A percentile compares a stretch with the other conserved stretches of the same genome.
These are phyloP conservation scores for Termitomyces sp. DNA, from an alignment of 768 basidiomycete species.

Conservation along the genomic window DNA sequence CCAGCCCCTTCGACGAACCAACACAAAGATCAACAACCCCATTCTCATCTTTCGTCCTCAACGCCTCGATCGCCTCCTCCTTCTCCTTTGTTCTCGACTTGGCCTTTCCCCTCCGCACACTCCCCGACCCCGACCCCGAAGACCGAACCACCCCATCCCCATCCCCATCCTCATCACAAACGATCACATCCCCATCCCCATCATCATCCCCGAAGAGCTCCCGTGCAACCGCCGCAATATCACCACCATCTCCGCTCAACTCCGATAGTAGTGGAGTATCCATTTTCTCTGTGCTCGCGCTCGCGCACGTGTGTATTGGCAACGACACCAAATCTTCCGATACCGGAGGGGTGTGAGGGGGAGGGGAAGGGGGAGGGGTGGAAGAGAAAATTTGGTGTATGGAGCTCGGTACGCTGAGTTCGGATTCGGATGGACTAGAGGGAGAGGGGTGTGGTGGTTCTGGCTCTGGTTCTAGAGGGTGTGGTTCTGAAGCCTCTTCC, in stretches of 20 bases:
- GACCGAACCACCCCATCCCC: background rate
- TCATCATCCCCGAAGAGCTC: background rate
- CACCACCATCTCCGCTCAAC: background rate
- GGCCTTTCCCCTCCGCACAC: background rate
- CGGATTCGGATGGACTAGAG: background rate
- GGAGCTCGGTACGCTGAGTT: background rate
- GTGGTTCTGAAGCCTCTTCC: background rate
- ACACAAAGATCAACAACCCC: constrained; percentile 5
- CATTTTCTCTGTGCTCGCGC: background rate
- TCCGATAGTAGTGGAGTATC: background rate
- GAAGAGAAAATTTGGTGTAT: too few species aligned
- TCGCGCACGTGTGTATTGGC: too few species aligned
- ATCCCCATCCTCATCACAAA: background rate
- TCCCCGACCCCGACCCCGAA: background rate
- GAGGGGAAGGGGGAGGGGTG: too few species aligned
- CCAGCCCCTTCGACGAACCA: constrained; percentile 3
- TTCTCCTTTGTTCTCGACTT: background rate
- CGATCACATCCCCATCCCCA: background rate
- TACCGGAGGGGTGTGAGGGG: too few species aligned
- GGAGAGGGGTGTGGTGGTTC: too few species aligned
- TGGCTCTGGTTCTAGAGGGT: too few species aligned
- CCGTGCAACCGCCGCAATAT: background rate
- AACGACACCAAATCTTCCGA: background rate
- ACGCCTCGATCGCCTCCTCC: constrained; percentile 4
- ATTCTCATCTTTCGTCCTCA: constrained; percentile 16